Evolutionary conservation across 1,284 basidiomycete genomes (phyloP).

Genomic region (Porogramme epimiltina): DNA sequence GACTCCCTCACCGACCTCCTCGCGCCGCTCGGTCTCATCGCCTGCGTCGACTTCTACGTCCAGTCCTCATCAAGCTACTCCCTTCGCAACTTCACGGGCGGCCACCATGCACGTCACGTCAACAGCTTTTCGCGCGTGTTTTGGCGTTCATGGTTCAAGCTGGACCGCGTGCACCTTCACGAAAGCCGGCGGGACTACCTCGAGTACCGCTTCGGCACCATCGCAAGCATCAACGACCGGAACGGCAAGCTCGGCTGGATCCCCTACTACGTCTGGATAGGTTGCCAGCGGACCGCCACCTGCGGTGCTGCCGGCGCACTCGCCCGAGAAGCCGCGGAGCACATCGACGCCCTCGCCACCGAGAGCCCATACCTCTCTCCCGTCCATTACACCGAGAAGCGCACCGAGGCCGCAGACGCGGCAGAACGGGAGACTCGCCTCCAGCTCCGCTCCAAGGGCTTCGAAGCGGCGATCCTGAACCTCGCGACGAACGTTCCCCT

Average conservation of each 20-base stretch:
- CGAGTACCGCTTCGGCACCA: constrained; percentile 25
- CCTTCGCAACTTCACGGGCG: constrained; percentile 24
- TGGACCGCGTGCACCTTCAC: constrained; percentile 24
- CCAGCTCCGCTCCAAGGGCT: constrained; percentile 24
- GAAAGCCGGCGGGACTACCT: constrained; percentile 24
- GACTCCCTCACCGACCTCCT: constrained; percentile 23
- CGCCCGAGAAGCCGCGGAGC: constrained; percentile 17
- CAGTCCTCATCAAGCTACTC: constrained; percentile 23
- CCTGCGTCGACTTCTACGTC: constrained; percentile 26
- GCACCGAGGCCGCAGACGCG: constrained; percentile 11
- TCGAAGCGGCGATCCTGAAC: constrained; percentile 26
- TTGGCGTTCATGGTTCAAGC: constrained; percentile 25
- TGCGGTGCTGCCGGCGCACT: constrained; percentile 11
- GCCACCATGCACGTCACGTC: constrained; percentile 23
- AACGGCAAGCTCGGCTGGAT: constrained; percentile 23
- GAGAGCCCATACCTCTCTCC: constrained; percentile 25
- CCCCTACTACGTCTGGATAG: constrained; percentile 24
- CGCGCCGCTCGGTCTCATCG: constrained; percentile 19
- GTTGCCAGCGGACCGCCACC: constrained; percentile 23
- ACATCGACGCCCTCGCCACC: constrained; percentile 23
- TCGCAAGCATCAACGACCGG: constrained; percentile 22
- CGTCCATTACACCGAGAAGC: constrained; percentile 18
- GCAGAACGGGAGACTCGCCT: constrained; percentile 16
- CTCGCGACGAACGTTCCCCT: constrained; percentile 25
- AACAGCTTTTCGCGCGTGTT: constrained; percentile 23